These are phyloP conservation scores for Xerocomus potaroensis DNA, from an alignment of 768 basidiomycete species.

Conservation along the genomic window DNA sequence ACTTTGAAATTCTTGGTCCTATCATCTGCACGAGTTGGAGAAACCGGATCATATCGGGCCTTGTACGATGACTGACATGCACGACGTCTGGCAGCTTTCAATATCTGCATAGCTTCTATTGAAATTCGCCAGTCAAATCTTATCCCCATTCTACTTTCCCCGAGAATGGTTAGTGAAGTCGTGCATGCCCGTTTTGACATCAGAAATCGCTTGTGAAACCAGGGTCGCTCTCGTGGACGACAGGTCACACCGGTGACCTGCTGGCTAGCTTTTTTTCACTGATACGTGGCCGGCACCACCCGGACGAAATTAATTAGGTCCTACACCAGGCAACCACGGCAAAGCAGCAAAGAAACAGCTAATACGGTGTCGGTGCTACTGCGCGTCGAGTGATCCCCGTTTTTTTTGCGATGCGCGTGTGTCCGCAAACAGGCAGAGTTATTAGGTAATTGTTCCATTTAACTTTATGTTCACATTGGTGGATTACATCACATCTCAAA, in stretches of 20 bases:
- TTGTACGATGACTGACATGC: background rate
- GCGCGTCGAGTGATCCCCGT: background rate
- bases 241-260: no score
- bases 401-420: background rate
- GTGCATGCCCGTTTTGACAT: constrained; percentile 5
- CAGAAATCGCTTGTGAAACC: constrained; percentile 3
- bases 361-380: background rate
- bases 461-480: background rate
- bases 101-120: background rate
- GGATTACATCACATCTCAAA: no score
- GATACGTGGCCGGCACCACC: constrained; percentile 1
- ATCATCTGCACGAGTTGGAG: background rate
- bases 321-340: background rate
- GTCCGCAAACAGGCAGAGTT: background rate
- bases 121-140: background rate
- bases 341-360: background rate
- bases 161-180: background rate
- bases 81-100: background rate
- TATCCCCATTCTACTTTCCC: background rate
- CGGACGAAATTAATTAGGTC: background rate
- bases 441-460: background rate
- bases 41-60: background rate
- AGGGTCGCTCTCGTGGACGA: constrained; percentile 1
- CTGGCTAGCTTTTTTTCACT: constrained; percentile 4
- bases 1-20: background rate